phyloP scores from a whole-genome alignment of 179 eudicot species.

The Silene vulgaris region DNA sequence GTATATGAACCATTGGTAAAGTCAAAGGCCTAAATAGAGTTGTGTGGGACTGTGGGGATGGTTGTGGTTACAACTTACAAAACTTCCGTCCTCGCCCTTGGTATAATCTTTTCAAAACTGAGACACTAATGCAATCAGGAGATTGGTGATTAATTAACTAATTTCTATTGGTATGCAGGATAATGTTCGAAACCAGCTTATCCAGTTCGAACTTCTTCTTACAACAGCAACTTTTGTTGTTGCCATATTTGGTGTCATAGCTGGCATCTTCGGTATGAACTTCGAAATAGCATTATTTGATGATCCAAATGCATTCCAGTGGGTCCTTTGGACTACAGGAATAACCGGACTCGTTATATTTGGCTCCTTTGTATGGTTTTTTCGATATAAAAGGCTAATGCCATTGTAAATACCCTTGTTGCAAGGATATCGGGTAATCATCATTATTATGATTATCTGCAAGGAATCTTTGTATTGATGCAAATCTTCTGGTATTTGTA shows the following conservation, averaged over 20 bases:
- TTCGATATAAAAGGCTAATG: conserved; percentile 74
- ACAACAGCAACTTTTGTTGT: conserved; percentile 95
- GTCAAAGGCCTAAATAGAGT: conserved; percentile 6
- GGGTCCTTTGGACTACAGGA: conserved; percentile 77
- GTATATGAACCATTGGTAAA: background rate
- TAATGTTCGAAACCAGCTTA: conserved; percentile 91
- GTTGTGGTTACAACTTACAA: background rate
- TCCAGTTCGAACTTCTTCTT: conserved; percentile 81
- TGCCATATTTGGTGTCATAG: conserved; percentile 89
- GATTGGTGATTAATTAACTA: background rate
- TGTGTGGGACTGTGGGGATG: too few relatives aligned
- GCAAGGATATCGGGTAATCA: background rate
- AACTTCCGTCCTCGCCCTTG: background rate
- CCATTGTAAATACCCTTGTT: conserved; percentile 47
- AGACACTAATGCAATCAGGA: background rate
- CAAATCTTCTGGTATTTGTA: background rate
- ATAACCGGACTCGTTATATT: conserved; percentile 53
- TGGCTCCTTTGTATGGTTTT: conserved; percentile 70
- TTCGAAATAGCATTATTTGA: conserved; percentile 58
- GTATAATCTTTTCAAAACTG: background rate
- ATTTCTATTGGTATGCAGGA: conserved; percentile 45
- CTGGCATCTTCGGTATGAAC: conserved; percentile 94
- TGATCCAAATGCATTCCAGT: conserved; percentile 62
- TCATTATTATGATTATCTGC: background rate
- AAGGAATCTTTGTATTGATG: background rate